phyloP scores from a whole-genome alignment of 768 basidiomycete genomes.

The Naganishia kalamii region DNA sequence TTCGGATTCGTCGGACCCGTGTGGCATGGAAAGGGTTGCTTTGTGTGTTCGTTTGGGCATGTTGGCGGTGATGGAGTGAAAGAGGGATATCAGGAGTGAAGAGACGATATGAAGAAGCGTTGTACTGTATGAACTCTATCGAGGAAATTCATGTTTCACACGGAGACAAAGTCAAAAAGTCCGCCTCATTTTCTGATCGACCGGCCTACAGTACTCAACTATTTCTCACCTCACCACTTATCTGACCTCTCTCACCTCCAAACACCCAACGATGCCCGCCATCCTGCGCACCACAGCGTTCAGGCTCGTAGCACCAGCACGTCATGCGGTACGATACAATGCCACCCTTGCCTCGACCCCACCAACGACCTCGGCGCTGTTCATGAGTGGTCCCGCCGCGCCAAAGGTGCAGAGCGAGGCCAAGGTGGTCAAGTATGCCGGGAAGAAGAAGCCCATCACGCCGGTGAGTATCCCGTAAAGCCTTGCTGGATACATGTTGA shows the following conservation, averaged over 20 bases:
- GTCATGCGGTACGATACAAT: not conserved
- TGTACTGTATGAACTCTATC: not conserved
- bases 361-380: conserved; percentile 6
- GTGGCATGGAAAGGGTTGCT: conserved; percentile 9
- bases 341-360: conserved; percentile 5
- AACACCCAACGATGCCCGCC: not conserved
- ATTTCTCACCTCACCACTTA: no score
- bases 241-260: not conserved
- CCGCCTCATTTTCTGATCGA: no score
- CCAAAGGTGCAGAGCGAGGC: conserved; percentile 27
- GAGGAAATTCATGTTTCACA: conserved; percentile 13
- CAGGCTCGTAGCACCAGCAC: not conserved
- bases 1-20: conserved; percentile 39
- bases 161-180: no score
- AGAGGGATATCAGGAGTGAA: not conserved
- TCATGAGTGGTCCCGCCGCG: conserved; percentile 26
- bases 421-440: conserved; percentile 37
- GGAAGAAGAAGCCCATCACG: conserved; percentile 42
- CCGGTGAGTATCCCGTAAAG: not conserved
- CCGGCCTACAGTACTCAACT: no score
- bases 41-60: not conserved
- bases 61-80: not conserved
- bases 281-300: not conserved
- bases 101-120: not conserved
- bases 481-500: not conserved